Conservation (phyloP, 169 alveolate genomes). For the Blepharisma undulans region DNA sequence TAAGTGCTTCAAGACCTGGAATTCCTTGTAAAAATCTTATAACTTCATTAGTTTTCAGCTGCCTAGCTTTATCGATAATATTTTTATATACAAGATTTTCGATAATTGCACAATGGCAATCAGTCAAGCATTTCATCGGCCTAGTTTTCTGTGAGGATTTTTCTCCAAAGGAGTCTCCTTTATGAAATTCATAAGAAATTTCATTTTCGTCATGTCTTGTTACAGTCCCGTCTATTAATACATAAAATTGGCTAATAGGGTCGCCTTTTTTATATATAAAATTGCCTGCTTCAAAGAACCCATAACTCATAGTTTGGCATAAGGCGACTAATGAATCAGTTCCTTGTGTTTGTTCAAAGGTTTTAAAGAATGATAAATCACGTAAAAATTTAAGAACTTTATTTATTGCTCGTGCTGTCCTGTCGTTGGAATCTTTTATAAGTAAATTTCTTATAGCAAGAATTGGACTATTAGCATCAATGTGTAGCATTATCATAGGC, state of each 20-base stretch:
- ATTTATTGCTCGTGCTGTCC: not conserved
- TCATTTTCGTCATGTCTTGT: not conserved
- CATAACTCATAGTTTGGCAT: not conserved
- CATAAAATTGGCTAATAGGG: not conserved
- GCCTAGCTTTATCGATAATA: conserved; percentile 25
- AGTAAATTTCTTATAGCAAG: not conserved
- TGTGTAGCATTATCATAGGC: not conserved
- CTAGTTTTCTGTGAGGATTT: conserved; percentile 60
- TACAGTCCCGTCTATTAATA: not conserved
- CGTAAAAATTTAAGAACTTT: not conserved
- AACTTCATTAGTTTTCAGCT: conserved; percentile 22
- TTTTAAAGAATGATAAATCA: not conserved
- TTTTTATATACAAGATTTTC: conserved; percentile 50
- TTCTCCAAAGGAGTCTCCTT: conserved; percentile 64
- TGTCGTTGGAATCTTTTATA: not conserved
- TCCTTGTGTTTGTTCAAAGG: not conserved
- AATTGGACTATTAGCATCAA: not conserved
- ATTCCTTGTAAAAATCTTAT: conserved; percentile 43
- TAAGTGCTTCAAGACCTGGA: conserved; percentile 52
- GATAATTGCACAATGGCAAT: conserved; percentile 42
- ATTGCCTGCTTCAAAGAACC: not conserved
- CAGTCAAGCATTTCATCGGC: conserved; percentile 39
- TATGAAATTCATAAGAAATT: not conserved
- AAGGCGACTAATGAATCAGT: not conserved
- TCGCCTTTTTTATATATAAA: not conserved